Conservation (phyloP, 495 filamentous ascomycete species). For the Hypoxylon cercidicola region DNA sequence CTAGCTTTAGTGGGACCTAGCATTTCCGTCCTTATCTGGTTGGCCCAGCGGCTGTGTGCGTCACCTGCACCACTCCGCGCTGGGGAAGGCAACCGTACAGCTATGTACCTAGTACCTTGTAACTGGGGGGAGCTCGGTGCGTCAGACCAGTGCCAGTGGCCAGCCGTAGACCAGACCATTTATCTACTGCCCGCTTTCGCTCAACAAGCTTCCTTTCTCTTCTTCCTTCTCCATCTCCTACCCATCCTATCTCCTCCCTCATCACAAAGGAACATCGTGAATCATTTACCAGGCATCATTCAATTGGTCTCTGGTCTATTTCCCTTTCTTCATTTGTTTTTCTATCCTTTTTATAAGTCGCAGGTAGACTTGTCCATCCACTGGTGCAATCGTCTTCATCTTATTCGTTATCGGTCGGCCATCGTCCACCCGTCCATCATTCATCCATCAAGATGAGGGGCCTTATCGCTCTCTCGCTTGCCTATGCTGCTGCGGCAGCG, state of each 20-base stretch:
- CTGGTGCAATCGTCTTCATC: slow-evolving; percentile 28
- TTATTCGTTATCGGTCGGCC: slow-evolving; percentile 17
- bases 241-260: slow-evolving; percentile 57
- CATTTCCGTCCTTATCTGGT: slow-evolving; percentile 42
- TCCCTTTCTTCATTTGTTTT: slow-evolving; percentile 41
- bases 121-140: slow-evolving; percentile 24
- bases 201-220: slow-evolving; percentile 36
- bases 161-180: slow-evolving; percentile 35
- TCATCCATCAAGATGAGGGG: slow-evolving; percentile 73
- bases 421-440: slow-evolving; percentile 19
- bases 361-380: slow-evolving; percentile 56
- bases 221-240: slow-evolving; percentile 41
- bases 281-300: slow-evolving; percentile 45
- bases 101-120: slow-evolving; percentile 11
- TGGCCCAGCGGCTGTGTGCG: slow-evolving; percentile 48
- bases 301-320: slow-evolving; percentile 41
- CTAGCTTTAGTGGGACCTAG: slow-evolving; percentile 28
- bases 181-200: slow-evolving; percentile 45
- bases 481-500: slow-evolving; percentile 75
- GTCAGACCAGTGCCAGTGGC: slow-evolving; percentile 17
- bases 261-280: slow-evolving; percentile 44
- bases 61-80: slow-evolving; percentile 46
- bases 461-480: slow-evolving; percentile 72
- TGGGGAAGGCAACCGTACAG: slow-evolving; percentile 45
- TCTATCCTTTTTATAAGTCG: slow-evolving; percentile 47